Evolutionary conservation across 768 basidiomycete species (phyloP).

Genomic region (Pleurotus pulmonarius): DNA sequence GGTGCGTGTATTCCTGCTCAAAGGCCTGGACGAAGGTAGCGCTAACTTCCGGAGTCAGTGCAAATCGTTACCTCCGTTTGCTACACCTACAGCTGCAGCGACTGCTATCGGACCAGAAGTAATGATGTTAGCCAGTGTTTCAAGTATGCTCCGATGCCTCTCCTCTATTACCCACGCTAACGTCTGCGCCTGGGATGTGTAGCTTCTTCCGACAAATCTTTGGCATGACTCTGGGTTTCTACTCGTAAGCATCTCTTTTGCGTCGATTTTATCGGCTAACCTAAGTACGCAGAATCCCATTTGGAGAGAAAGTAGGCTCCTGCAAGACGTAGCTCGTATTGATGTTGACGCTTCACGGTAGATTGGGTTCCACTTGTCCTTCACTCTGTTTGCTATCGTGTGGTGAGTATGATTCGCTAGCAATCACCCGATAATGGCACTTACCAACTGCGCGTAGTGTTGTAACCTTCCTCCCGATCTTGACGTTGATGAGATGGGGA

Average conservation of each 20-base stretch:
- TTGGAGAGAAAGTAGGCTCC: slow-evolving; percentile 31
- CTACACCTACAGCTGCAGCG: slow-evolving; percentile 36
- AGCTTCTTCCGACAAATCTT: slow-evolving; percentile 34
- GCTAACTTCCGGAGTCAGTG: slow-evolving; percentile 15
- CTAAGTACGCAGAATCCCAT: slow-evolving; percentile 25
- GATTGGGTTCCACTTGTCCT: slow-evolving; percentile 35
- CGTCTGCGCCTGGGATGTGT: neutral
- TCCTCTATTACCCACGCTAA: neutral
- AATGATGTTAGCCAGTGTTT: slow-evolving; percentile 37
- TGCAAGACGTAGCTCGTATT: neutral
- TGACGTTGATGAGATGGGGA: slow-evolving; percentile 29
- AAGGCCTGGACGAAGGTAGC: neutral
- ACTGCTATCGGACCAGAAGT: slow-evolving; percentile 31
- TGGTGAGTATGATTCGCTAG: slow-evolving; percentile 18
- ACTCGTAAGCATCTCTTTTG: slow-evolving; percentile 24
- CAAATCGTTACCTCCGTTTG: slow-evolving; percentile 33
- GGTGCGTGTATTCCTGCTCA: slow-evolving; percentile 16
- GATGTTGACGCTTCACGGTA: slow-evolving; percentile 1
- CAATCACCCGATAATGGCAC: neutral
- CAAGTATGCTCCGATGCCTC: slow-evolving; percentile 20
- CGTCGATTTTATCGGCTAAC: neutral
- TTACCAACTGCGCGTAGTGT: slow-evolving; percentile 15
- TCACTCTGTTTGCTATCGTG: slow-evolving; percentile 30
- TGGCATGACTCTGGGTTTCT: slow-evolving; percentile 33
- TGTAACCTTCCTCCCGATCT: slow-evolving; percentile 29